These are phyloP conservation scores for Hansenula anomala DNA, from an alignment of 1,139 yeast genomes.

Conservation along the genomic window DNA sequence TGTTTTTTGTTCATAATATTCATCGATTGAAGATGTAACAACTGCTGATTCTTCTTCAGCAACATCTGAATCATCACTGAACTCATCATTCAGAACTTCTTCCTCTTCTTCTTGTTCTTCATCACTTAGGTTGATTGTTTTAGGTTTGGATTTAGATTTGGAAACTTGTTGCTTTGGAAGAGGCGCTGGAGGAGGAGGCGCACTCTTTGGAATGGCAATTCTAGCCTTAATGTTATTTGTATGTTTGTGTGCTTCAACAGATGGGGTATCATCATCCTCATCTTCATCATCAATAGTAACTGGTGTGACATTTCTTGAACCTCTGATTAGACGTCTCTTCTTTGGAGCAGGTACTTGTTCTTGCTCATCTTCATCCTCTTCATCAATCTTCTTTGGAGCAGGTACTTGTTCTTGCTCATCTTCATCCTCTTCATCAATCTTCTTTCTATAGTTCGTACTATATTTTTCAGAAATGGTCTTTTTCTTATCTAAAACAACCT, in stretches of 20 bases:
- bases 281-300: conserved; percentile 1
- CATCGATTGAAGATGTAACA: conserved; percentile 25
- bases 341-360: conserved; percentile 12
- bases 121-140: conserved; percentile 3
- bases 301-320: conserved; percentile 12
- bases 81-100: conserved; percentile 16
- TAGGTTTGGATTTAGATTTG: no score
- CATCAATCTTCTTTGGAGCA: conserved; percentile 13
- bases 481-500: conserved; percentile 51
- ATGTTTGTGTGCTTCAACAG: no score
- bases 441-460: conserved; percentile 8
- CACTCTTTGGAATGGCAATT: no score
- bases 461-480: conserved; percentile 52
- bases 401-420: conserved; percentile 8
- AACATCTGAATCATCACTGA: conserved; percentile 23
- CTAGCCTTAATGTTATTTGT: no score
- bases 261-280: conserved; percentile 3
- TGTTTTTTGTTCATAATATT: conserved; percentile 61
- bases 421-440: neutral
- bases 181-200: no score
- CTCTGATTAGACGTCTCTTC: conserved; percentile 26
- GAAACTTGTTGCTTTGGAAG: neutral
- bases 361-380: neutral
- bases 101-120: conserved; percentile 23
- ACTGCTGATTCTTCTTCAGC: conserved; percentile 20